Evolutionary conservation across 2,329 filamentous ascomycete species (phyloP), one percentile per base, ranked within the genome.

Genomic region (Cercospora sp.): DNA sequence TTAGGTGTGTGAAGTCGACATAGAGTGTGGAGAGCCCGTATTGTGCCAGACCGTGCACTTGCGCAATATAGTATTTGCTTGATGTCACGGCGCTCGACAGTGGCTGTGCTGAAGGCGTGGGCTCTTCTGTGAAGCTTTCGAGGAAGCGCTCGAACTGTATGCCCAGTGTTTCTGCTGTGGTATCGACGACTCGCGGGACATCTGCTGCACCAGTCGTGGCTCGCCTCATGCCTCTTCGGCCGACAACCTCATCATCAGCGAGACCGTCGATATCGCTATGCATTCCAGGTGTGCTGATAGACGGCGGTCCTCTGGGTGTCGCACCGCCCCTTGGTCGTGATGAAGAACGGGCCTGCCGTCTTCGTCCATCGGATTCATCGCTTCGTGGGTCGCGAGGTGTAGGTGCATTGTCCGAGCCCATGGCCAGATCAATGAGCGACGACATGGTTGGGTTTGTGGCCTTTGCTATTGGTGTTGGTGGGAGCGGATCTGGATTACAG

Each of bases 1-100:
- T 87, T 31, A 99, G 83, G 79, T 99, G 95, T 72, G 89, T 92
- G 81, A 90, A 95, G 81, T 96, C 92, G 76, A 96, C 87, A 78
- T 95, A 96, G 67, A 95, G 88, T 5, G 92, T 95, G 1, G 92
- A 94, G n/a, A 94, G 86, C 71, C 88, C 85, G 78, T 90, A 91
- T 23, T 86, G 85, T 67, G 87, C 86, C 85, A 96, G 88, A 69
- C 89, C 90, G 75, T 91, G 89, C 73, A 96, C 92, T 80, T 94
- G 92, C 60, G 91, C 91, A 67, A 95, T 85, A 79, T 95, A 96
- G 82, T 93, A 94, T 78, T 91, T 92, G 81, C 93, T 90, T 28
- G 90, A 92, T 3, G 89, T 90, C 57, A 89, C 84, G 30, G 89
- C 89, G 76, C 90, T 92, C 16, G 91, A 90, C 3, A 87, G 83